Evolutionary conservation across 2,329 filamentous ascomycete species (phyloP).

Genomic region (Sclerotinia minor): DNA sequence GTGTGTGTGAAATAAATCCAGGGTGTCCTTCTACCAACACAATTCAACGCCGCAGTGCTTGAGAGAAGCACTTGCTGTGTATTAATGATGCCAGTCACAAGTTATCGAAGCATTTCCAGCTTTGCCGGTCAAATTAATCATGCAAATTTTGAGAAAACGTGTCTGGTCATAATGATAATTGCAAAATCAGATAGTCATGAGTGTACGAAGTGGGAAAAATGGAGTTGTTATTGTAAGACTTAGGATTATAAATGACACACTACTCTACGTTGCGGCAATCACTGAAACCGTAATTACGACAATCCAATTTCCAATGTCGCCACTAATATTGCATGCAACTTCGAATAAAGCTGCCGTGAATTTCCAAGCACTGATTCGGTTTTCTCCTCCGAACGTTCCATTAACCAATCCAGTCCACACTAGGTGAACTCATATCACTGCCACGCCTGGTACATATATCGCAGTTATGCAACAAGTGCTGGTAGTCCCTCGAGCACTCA

Average conservation of each 20-base stretch:
- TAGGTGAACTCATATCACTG: constrained; percentile 27
- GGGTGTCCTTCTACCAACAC: too few relatives aligned
- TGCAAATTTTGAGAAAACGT: background rate
- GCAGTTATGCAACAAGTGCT: constrained; percentile 25
- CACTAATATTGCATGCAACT: background rate
- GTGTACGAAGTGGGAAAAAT: too few relatives aligned
- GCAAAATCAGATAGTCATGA: background rate
- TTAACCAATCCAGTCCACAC: constrained; percentile 36
- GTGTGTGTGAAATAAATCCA: too few relatives aligned
- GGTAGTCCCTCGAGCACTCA: constrained; percentile 4
- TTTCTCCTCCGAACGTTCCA: background rate
- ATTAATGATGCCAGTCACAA: too few relatives aligned
- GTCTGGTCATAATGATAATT: background rate
- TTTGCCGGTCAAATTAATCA: too few relatives aligned
- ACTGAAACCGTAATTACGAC: background rate
- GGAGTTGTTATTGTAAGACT: background rate
- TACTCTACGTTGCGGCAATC: background rate
- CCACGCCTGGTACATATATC: constrained; percentile 27
- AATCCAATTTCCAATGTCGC: background rate
- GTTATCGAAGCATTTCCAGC: too few relatives aligned
- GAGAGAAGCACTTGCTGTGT: too few relatives aligned
- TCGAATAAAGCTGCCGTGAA: background rate
- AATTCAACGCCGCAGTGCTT: too few relatives aligned
- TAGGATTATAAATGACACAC: too few relatives aligned
- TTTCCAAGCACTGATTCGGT: background rate